phyloP scores from a whole-genome alignment of 495 filamentous ascomycete genomes.

The Aspergillus coremiiformis region DNA sequence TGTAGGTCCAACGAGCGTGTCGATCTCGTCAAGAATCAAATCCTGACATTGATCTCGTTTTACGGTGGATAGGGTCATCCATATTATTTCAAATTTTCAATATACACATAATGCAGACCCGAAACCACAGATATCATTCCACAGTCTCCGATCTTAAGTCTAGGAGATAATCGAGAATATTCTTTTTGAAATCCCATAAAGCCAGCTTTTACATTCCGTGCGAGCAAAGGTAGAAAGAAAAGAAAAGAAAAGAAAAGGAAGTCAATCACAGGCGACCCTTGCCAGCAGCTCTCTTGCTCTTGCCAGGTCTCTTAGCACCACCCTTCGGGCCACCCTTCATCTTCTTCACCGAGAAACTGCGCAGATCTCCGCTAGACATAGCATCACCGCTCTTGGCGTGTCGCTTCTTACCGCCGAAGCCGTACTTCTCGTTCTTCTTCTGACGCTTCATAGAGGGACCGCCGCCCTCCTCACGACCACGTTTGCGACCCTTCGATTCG shows the following conservation, averaged over 20 bases:
- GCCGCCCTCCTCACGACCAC: slow-evolving; percentile 25
- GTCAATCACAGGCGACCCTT: slow-evolving; percentile 23
- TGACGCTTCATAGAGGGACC: slow-evolving; percentile 62
- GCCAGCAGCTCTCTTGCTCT: slow-evolving; percentile 51
- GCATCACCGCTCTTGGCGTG: slow-evolving; percentile 84
- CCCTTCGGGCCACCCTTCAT: slow-evolving; percentile 60
- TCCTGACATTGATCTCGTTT: no score
- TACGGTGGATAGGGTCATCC: no score
- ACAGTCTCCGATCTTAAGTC: neutral
- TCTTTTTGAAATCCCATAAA: slow-evolving; percentile 12
- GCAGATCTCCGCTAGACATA: slow-evolving; percentile 65
- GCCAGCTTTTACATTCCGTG: slow-evolving; percentile 11
- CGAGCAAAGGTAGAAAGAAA: slow-evolving; percentile 8
- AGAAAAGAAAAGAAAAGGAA: slow-evolving; percentile 10
- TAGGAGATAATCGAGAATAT: slow-evolving; percentile 1
- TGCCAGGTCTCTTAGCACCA: slow-evolving; percentile 52
- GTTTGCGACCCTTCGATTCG: slow-evolving; percentile 40
- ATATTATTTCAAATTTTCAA: no score
- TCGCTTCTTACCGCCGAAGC: slow-evolving; percentile 91
- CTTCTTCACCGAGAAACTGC: slow-evolving; percentile 68
- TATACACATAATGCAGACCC: slow-evolving; percentile 3
- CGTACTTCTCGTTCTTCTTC: slow-evolving; percentile 89
- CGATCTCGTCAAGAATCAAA: no score
- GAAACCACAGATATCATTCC: neutral
- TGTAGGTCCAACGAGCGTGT: no score